Evolutionary conservation across 139 green algal genomes (phyloP).

Genomic region (Picochlorum sp.): DNA sequence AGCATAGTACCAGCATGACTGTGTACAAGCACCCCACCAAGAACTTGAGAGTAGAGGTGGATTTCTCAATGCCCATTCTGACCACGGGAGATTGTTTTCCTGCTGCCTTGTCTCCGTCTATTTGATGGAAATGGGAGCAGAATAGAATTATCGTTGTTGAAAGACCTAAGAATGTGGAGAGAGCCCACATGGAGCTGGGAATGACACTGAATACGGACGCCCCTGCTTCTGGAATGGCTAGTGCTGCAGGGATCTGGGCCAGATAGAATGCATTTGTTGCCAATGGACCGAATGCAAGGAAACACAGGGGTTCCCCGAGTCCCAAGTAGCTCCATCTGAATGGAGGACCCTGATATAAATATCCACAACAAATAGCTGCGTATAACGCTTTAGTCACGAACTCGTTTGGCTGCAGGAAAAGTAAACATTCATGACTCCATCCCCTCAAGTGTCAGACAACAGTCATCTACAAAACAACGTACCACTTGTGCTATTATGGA

Average conservation of each 20-base stretch:
- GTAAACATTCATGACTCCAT: constrained; percentile 2
- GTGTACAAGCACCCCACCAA: constrained; percentile 18
- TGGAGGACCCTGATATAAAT: constrained; percentile 95
- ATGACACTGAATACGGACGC: neutral
- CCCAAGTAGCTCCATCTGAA: constrained; percentile 95
- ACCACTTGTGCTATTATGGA: constrained; percentile 18
- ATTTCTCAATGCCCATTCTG: constrained; percentile 53
- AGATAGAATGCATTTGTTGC: constrained; percentile 92
- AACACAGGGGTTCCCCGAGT: constrained; percentile 94
- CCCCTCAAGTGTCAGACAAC: neutral
- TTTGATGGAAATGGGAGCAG: constrained; percentile 92
- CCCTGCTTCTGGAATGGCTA: neutral
- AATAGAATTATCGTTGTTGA: constrained; percentile 89
- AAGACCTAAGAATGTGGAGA: constrained; percentile 60
- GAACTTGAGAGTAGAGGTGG: constrained; percentile 22
- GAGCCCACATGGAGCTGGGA: neutral
- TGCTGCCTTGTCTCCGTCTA: constrained; percentile 61
- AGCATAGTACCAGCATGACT: constrained; percentile 7
- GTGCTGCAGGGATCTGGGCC: constrained; percentile 31
- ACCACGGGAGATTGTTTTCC: constrained; percentile 85
- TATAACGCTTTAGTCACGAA: constrained; percentile 55
- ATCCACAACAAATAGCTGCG: constrained; percentile 74
- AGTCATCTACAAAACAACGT: neutral
- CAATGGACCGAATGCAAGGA: constrained; percentile 88
- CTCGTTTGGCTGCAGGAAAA: constrained; percentile 7